phyloP scores from a whole-genome alignment of 2,329 filamentous ascomycete genomes.

The Colletotrichum australisinense region DNA sequence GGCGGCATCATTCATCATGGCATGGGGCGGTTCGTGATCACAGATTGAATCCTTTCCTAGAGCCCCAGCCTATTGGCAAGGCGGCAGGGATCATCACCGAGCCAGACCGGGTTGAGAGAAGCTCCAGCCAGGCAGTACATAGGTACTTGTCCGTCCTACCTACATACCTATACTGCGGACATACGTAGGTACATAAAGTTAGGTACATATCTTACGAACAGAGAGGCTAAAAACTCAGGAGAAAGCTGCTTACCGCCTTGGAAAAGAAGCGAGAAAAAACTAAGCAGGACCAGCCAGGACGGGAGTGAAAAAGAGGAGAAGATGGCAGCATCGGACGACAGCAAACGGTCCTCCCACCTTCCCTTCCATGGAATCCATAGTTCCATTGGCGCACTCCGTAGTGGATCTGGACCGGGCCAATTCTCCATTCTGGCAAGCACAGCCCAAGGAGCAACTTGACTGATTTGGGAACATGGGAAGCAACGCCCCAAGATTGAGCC shows the following conservation, averaged over 20 bases:
- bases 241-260: slow-evolving; percentile 1
- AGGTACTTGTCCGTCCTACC: neutral
- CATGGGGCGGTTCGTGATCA: slow-evolving; percentile 1
- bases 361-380: slow-evolving; percentile 17
- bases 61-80: neutral
- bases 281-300: neutral
- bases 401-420: slow-evolving; percentile 20
- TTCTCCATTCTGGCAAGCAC: slow-evolving; percentile 32
- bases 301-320: neutral
- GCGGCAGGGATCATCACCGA: neutral
- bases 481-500: slow-evolving; percentile 29
- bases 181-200: no score
- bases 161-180: no score
- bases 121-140: neutral
- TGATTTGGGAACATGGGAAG: slow-evolving; percentile 1
- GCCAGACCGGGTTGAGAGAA: neutral
- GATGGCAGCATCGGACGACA: neutral
- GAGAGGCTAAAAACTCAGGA: neutral
- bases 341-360: slow-evolving; percentile 12
- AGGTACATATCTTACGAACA: neutral
- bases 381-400: neutral
- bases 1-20: neutral
- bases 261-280: neutral
- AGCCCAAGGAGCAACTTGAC: slow-evolving; percentile 21
- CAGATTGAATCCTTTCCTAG: neutral